phyloP scores from a whole-genome alignment of 2,329 filamentous ascomycete species.

The Apiospora pterosperma region DNA sequence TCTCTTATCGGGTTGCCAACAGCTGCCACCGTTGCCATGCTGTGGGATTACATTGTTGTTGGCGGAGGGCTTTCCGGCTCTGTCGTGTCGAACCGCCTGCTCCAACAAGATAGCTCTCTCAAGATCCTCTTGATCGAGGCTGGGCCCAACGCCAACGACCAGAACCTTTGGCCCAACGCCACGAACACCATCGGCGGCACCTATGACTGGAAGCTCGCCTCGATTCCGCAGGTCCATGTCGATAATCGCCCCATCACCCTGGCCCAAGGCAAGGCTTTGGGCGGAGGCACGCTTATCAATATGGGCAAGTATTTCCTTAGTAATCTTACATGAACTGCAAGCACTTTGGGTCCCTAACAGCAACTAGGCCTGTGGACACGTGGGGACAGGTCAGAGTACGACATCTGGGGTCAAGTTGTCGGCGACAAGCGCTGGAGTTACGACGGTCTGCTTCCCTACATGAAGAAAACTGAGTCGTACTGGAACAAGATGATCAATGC shows the following conservation, averaged over 20 bases:
- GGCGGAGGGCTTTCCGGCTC: slow-evolving; percentile 16
- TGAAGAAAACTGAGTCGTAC: slow-evolving; percentile 34
- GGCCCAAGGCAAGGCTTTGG: slow-evolving; percentile 30
- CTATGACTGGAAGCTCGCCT: slow-evolving; percentile 27
- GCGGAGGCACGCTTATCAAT: slow-evolving; percentile 34
- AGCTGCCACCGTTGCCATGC: neutral
- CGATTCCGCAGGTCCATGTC: slow-evolving; percentile 18
- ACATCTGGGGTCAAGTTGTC: slow-evolving; percentile 15
- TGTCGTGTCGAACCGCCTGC: slow-evolving; percentile 14
- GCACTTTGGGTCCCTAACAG: neutral
- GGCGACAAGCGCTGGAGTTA: slow-evolving; percentile 37
- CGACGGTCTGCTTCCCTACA: slow-evolving; percentile 42
- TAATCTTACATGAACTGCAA: neutral
- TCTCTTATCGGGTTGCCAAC: neutral
- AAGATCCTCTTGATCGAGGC: slow-evolving; percentile 32
- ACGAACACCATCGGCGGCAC: slow-evolving; percentile 20
- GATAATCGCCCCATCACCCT: slow-evolving; percentile 16
- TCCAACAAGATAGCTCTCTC: slow-evolving; percentile 7
- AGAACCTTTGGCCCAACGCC: slow-evolving; percentile 16
- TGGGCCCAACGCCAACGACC: slow-evolving; percentile 21
- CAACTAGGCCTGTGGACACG: neutral
- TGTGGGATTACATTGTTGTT: slow-evolving; percentile 16
- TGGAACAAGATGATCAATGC: slow-evolving; percentile 22
- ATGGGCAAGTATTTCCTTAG: slow-evolving; percentile 10
- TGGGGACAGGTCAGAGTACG: slow-evolving; percentile 3